Base-by-base conservation (phyloP, 2,329 filamentous ascomycete genomes). In the Xylaria sp. region DNA sequence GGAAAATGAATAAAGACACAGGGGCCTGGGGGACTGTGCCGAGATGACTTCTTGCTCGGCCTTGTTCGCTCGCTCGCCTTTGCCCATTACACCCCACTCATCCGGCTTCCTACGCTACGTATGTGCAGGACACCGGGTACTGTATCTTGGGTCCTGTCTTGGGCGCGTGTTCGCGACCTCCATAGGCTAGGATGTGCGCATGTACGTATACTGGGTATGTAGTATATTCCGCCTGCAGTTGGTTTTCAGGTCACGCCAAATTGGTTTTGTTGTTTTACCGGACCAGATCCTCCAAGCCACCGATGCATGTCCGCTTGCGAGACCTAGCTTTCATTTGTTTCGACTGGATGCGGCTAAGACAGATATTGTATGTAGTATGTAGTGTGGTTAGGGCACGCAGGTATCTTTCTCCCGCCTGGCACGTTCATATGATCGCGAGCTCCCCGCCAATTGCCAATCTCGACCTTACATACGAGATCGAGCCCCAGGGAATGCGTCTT, bases 21-120 rank as follows among this genome's bases (percentile, higher is more conserved):
- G 72, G 67, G 63, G 69, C 61, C 61, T 72, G 65, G 71, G 71
- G 71, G 71, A 71, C 68, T 71, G 65, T 68, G 68, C 60, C 66
- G 67, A 74, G 71, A 67, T 66, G 67, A 68, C 69, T 57, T 67
- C 59, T 68, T 67, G 61, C 69, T 71, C 67, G 64, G 21, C 19
- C 54, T 61, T 19, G 58, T 48, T 59, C 21, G 62, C 32, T 65
- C 19, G n/a, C 30, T 27, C 24, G 24, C 24, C 4, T 58, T 11
- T 32, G 8, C 7, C 24, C 24, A 32, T 32, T 53, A 7, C 17
- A 19, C 45, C 19, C 19, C 47, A 50, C 19, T 50, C 55, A 64
- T 71, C 51, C 54, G 59, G 48, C 53, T 64, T 65, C 51, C 57
- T 58, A 24, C 12, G 9, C n/a, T 21, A 19, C 17, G 32, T 42